A percentile compares a stretch with the other conserved stretches of the same genome.
phyloP scores from a whole-genome alignment of 805 yeast species.

The Metschnikowia sp. region DNA sequence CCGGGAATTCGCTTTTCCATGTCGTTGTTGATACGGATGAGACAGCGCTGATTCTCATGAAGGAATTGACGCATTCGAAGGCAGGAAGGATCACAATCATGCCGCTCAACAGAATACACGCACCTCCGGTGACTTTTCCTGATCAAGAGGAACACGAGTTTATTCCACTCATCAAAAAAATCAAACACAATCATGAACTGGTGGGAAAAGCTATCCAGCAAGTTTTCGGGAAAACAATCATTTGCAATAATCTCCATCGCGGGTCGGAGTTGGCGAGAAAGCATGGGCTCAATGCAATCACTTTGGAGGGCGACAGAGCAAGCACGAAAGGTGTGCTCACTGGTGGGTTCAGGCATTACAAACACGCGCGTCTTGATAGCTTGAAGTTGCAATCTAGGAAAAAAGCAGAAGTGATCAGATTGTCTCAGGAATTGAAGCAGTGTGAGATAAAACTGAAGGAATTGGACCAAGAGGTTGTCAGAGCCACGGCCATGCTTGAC shows the following conservation, averaged over 20 bases:
- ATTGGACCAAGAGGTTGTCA: conserved; percentile 52
- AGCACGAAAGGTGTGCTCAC: conserved; percentile 80
- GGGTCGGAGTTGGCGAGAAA: conserved; percentile 66
- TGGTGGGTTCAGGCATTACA: conserved; percentile 81
- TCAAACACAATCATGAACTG: conserved; percentile 52
- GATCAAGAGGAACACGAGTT: conserved; percentile 52
- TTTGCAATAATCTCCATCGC: conserved; percentile 62
- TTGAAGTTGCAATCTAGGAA: conserved; percentile 55
- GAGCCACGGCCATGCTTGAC: conserved; percentile 43
- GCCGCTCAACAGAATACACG: conserved; percentile 71
- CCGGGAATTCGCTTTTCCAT: conserved; percentile 82
- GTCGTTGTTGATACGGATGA: conserved; percentile 85
- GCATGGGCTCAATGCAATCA: conserved; percentile 68
- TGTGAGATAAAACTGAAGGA: conserved; percentile 36
- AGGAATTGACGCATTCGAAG: conserved; percentile 63
- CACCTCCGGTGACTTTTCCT: conserved; percentile 51
- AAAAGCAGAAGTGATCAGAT: conserved; percentile 35
- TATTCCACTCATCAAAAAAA: conserved; percentile 74
- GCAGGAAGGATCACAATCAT: conserved; percentile 88
- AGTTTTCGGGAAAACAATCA: conserved; percentile 77
- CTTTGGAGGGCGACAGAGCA: conserved; percentile 88
- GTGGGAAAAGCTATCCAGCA: conserved; percentile 69
- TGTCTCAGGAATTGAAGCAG: conserved; percentile 35
- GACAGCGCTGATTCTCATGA: conserved; percentile 77
- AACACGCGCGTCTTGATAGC: conserved; percentile 65